Evolutionary conservation across 208 protist genomes (phyloP).

Genomic region (Wallacemonas sp.): DNA sequence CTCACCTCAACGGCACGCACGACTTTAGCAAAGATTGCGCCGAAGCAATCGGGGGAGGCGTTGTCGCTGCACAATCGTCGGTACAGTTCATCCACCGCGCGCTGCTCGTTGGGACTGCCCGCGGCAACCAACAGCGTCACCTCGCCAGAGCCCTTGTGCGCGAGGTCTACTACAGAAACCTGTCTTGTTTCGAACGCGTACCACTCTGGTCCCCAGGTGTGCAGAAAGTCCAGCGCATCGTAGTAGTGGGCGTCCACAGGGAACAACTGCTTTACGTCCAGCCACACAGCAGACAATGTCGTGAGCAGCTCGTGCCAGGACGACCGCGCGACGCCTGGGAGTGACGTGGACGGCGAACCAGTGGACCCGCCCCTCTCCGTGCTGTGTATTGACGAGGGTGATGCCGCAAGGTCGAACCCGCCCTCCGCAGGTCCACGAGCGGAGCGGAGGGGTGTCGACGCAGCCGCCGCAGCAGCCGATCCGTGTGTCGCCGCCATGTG

Average conservation of each 20-base stretch:
- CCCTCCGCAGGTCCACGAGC: no score
- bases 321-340: neutral
- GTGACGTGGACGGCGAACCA: neutral
- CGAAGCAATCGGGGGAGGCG: neutral
- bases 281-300: conserved; percentile 4
- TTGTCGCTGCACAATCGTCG: neutral
- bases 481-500: neutral
- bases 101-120: neutral
- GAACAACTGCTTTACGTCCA: conserved; percentile 7
- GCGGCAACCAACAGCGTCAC: neutral
- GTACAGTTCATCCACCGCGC: neutral
- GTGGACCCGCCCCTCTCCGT: no score
- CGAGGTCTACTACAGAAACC: neutral
- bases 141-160: neutral
- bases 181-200: neutral
- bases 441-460: neutral
- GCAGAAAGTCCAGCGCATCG: conserved; percentile 16
- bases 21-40: neutral
- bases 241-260: conserved; percentile 24
- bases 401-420: no score
- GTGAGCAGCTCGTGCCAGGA: neutral
- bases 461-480: neutral
- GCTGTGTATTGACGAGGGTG: no score
- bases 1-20: neutral
- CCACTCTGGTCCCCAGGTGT: conserved; percentile 19